Base-by-base conservation (phyloP, 2,329 filamentous ascomycete genomes). In the Chaetomium globosum region DNA sequence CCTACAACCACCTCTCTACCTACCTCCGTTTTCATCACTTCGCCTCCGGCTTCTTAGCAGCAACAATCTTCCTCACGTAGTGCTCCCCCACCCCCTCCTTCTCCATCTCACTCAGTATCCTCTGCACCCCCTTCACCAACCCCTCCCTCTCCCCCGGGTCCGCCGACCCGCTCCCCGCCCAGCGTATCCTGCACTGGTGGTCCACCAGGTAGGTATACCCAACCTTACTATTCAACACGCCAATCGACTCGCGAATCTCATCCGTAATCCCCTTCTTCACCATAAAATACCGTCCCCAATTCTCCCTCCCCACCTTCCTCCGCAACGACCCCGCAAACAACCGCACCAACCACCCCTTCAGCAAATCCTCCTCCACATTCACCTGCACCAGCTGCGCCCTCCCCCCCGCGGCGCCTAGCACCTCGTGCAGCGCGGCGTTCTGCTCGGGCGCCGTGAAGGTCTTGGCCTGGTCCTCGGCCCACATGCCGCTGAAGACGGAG, bases 151-250 rank as follows among this genome's bases (percentile, higher is more conserved):
- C 92, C 21, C 85, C 84, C 0, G 83, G 83, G 67, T 87, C 82
- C 54, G 88, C 86, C 55, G 82, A 75, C 13, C 89, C 91, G 73
- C 93, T 96, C 4, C 91, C 95, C 0, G 94, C 95, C 95, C 95
- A 99, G 64, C 95, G 86, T 71, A 99, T 96, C 78, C 88, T 90
- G 76, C 93, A 97, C 69, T 93, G 83, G 68, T 88, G 83, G 76
- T 99, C 95, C 65, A 99, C 82, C 56, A 99, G 82, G 77, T 97
- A 99, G 4, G 93, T 89, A 79, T 97, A 98, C 46, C 93, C 94
- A 39, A 97, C 94, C 78, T 93, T 96, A 70, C 87, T 88, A 78
- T 99, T 99, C 74, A 96, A 80, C 75, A 96, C 71, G 12, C 87
- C 88, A 67, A 90, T 86, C 48, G 79, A 81, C 76, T 89, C 87